phyloP scores from a whole-genome alignment of 164 flowering plant genomes.

The Brasenia schreberi region DNA sequence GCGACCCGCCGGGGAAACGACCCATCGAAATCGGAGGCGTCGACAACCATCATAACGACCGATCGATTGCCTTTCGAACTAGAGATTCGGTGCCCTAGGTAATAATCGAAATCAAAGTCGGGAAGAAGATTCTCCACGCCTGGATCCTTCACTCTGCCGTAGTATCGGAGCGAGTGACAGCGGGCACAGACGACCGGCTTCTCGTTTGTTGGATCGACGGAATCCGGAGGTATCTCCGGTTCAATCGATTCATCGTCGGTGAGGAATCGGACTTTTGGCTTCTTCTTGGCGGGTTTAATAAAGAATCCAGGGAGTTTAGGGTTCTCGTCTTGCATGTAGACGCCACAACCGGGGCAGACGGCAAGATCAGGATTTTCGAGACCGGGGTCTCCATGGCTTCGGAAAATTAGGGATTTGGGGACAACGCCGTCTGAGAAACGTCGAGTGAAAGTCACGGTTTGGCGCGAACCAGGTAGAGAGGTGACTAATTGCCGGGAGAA shows the following conservation, averaged over 20 bases:
- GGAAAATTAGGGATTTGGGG: conserved; percentile 1
- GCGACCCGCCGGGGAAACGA: conserved; percentile 77
- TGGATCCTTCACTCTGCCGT: conserved; percentile 71
- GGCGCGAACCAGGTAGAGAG: background rate
- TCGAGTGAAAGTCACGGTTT: background rate
- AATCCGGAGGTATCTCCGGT: conserved; percentile 26
- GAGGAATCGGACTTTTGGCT: background rate
- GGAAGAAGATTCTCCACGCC: conserved; percentile 77
- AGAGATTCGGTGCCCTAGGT: conserved; percentile 60
- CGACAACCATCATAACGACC: conserved; percentile 80
- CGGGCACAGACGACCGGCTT: conserved; percentile 71
- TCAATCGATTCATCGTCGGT: conserved; percentile 7
- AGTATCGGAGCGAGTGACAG: conserved; percentile 75
- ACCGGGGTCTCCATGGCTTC: conserved; percentile 77
- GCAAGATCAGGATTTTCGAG: conserved; percentile 18
- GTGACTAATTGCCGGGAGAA: background rate
- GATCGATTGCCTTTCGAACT: conserved; percentile 41
- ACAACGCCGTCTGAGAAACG: background rate
- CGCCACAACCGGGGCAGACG: conserved; percentile 89
- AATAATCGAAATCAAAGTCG: conserved; percentile 89
- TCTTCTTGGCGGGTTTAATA: conserved; percentile 35
- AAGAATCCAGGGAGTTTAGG: conserved; percentile 72
- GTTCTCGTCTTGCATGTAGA: conserved; percentile 60
- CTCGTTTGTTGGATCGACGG: background rate
- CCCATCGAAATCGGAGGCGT: conserved; percentile 86